Evolutionary conservation across 352 stramenopile species (phyloP), one percentile per base, ranked within the genome.

Genomic region (Pythium scleroteichum): DNA sequence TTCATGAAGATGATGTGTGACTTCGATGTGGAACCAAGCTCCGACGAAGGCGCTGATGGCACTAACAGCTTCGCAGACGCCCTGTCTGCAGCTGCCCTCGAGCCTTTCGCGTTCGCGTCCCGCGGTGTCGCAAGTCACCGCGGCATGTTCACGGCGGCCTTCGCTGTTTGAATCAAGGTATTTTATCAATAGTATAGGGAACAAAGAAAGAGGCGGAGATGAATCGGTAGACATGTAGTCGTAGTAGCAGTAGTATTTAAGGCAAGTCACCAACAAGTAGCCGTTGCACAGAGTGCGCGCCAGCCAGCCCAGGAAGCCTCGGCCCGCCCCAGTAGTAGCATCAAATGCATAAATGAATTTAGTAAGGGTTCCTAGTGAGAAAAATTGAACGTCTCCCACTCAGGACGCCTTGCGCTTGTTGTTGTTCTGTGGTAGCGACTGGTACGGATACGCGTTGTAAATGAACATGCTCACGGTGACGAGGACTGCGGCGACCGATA

Each of bases 381-480:
- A 35, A 35, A 35, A 55, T 7, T 20, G 22, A 14, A 2, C 47
- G 14, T n/a, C 24, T 14, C 20, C 35, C 40, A 32, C 22, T 38
- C 35, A 39, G 20, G 19, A 19, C 24, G n/a, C 17, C 44, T 54
- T 62, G 23, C 1, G 26, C 38, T 79, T 79, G 39, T 72, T 79
- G 39, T 72, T 64, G 47, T 64, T 77, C 56, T 78, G 69, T 48
- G 71, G 68, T 42, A 23, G 1, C 12, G 23, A 2, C 38, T 62
- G 45, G 71, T 94, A 91, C 33, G 84, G 84, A 53, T 80, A 91
- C 23, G 71, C 78, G 23, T 74, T 88, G 76, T 94, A 94, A 49
- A 94, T 71, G 48, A 74, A 71, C 69, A 92, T 85, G 40, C 82
- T 92, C 23, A 64, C 64, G 1, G 78, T 72, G 8, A 94, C 84